A percentile compares a stretch with the other conserved stretches of the same genome.
These are phyloP conservation scores for Daphne laureola DNA, from an alignment of 441 rosid genomes.

Conservation along the genomic window DNA sequence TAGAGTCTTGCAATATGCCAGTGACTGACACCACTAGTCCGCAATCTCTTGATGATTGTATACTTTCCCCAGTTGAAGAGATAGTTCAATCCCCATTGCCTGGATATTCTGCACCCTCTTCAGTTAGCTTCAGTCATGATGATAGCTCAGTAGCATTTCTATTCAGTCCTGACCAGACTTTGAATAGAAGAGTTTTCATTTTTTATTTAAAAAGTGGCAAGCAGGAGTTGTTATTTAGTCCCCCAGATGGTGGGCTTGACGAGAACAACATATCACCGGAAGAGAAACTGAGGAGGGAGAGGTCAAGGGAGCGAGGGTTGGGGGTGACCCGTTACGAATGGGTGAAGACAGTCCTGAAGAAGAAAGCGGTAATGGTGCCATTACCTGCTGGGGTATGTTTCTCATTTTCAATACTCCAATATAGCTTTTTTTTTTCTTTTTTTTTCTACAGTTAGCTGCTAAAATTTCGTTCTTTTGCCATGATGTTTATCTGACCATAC, in stretches of 20 bases:
- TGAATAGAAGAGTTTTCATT: conserved; percentile 60
- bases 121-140: conserved; percentile 83
- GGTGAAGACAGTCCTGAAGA: conserved; percentile 66
- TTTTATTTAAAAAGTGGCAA: conserved; percentile 54
- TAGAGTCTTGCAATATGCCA: conserved; percentile 38
- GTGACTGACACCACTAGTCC: conserved; percentile 37
- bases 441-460: too few species aligned
- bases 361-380: conserved; percentile 75
- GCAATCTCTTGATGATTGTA: conserved; percentile 32
- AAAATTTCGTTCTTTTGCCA: not conserved
- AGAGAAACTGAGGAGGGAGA: conserved; percentile 90
- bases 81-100: conserved; percentile 88
- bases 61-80: conserved; percentile 58
- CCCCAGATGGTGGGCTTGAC: conserved; percentile 87
- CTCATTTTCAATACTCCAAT: not conserved
- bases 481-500: too few species aligned
- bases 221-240: conserved; percentile 56
- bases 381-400: conserved; percentile 85
- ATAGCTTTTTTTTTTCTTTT: too few species aligned
- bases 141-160: conserved; percentile 56
- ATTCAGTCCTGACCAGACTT: conserved; percentile 65
- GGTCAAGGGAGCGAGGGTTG: conserved; percentile 83
- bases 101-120: conserved; percentile 70
- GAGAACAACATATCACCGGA: conserved; percentile 82
- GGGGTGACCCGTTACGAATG: conserved; percentile 97